These are phyloP conservation scores for Tolypocladium inflatum DNA, from an alignment of 2,329 filamentous ascomycete genomes.

Conservation along the genomic window DNA sequence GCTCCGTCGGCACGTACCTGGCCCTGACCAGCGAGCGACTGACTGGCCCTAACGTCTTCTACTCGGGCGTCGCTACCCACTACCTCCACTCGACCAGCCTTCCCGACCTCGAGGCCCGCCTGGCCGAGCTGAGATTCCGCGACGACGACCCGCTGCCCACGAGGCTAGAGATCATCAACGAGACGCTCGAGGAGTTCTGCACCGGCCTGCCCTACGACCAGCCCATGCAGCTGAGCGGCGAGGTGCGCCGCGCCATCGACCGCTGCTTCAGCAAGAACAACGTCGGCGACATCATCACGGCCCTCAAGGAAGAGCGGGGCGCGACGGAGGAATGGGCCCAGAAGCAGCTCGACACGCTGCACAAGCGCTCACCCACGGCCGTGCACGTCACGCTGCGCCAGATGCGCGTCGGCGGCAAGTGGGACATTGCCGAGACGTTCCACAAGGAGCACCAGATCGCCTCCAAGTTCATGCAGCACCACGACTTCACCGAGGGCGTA, in stretches of 20 bases:
- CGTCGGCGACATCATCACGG: constrained; percentile 60
- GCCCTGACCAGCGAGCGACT: constrained; percentile 82
- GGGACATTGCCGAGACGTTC: constrained; percentile 82
- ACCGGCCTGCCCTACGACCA: constrained; percentile 75
- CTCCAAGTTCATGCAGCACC: constrained; percentile 77
- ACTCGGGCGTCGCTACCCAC: constrained; percentile 87
- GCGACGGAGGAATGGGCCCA: constrained; percentile 64
- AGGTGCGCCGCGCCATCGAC: constrained; percentile 73
- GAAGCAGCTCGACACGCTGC: constrained; percentile 65
- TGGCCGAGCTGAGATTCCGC: constrained; percentile 81
- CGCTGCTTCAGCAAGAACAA: constrained; percentile 63
- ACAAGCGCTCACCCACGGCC: constrained; percentile 73
- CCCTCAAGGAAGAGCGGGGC: constrained; percentile 46
- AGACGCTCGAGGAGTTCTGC: constrained; percentile 83
- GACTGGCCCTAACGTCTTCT: constrained; percentile 76
- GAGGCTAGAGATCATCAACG: constrained; percentile 66
- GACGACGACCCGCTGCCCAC: constrained; percentile 58
- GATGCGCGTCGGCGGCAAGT: constrained; percentile 64
- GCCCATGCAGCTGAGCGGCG: constrained; percentile 56
- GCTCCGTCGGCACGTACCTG: constrained; percentile 80
- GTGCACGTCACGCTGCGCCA: constrained; percentile 78
- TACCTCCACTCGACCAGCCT: constrained; percentile 89
- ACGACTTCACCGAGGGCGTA: constrained; percentile 91
- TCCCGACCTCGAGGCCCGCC: constrained; percentile 68
- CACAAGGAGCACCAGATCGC: constrained; percentile 78